A percentile compares a stretch with the other conserved stretches of the same genome.
phyloP scores from a whole-genome alignment of 2,329 filamentous ascomycete genomes.

The Tetracladium maxilliforme region DNA sequence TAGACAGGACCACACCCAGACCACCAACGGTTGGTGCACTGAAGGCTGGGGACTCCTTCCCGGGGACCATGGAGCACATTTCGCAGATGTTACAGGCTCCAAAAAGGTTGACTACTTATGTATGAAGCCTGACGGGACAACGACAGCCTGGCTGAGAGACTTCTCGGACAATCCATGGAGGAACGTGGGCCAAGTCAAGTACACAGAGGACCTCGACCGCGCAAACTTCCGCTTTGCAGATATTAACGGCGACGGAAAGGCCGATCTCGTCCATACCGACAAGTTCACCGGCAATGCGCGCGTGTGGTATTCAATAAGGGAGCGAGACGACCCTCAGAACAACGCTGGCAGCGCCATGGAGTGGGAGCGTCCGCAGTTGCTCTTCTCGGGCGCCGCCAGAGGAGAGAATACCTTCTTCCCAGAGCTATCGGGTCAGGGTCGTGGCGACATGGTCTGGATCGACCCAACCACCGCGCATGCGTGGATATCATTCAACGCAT shows the following conservation, averaged over 20 bases:
- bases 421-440: slow-evolving; percentile 12
- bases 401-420: slow-evolving; percentile 8
- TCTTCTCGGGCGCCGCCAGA: slow-evolving; percentile 5
- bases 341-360: slow-evolving; percentile 6
- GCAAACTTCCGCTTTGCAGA: slow-evolving; percentile 21
- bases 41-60: slow-evolving; percentile 11
- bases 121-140: slow-evolving; percentile 13
- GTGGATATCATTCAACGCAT: slow-evolving; percentile 1
- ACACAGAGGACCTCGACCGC: slow-evolving; percentile 13
- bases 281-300: slow-evolving; percentile 16
- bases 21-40: slow-evolving; percentile 5
- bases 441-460: slow-evolving; percentile 11
- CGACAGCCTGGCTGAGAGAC: slow-evolving; percentile 11
- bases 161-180: slow-evolving; percentile 4
- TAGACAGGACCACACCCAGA: slow-evolving; percentile 3
- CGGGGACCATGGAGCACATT: slow-evolving; percentile 13
- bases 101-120: slow-evolving; percentile 17
- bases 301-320: slow-evolving; percentile 18
- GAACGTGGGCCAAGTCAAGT: slow-evolving; percentile 14
- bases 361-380: slow-evolving; percentile 5
- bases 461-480: slow-evolving; percentile 1
- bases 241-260: slow-evolving; percentile 19
- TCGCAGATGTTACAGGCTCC: slow-evolving; percentile 17
- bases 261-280: slow-evolving; percentile 18
- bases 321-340: slow-evolving; percentile 1